phyloP scores from a whole-genome alignment of 140 eudicot species.

The Anethum foeniculum region DNA sequence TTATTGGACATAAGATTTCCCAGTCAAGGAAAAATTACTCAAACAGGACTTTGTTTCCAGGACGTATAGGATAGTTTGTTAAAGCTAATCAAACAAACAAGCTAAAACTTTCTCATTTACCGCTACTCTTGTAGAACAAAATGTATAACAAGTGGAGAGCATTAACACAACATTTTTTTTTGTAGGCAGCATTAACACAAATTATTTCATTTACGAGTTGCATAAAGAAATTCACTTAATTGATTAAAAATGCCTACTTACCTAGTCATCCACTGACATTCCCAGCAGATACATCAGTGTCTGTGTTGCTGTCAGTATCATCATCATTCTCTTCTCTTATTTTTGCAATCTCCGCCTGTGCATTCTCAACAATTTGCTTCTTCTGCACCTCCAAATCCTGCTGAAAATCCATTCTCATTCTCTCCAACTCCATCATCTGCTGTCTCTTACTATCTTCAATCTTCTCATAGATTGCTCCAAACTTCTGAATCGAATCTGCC shows the following conservation, averaged over 20 bases:
- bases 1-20: neutral
- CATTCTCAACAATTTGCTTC: slow-evolving; percentile 73
- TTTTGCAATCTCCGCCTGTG: slow-evolving; percentile 72
- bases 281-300: slow-evolving; percentile 15
- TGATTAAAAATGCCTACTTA: neutral
- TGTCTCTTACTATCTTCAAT: slow-evolving; percentile 74
- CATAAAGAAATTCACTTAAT: neutral
- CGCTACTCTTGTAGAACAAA: neutral
- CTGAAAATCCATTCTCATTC: slow-evolving; percentile 76
- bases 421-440: slow-evolving; percentile 85
- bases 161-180: neutral
- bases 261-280: slow-evolving; percentile 20
- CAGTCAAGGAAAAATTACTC: neutral
- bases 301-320: slow-evolving; percentile 10
- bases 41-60: neutral
- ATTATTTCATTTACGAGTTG: neutral
- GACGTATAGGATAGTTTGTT: neutral
- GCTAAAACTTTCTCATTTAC: neutral
- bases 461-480: slow-evolving; percentile 74
- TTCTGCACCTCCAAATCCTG: slow-evolving; percentile 81
- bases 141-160: neutral
- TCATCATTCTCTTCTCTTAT: slow-evolving; percentile 44
- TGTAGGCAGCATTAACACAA: neutral
- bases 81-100: neutral
- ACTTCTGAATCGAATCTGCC: slow-evolving; percentile 69